Evolutionary conservation across 768 basidiomycete genomes (phyloP), one percentile per base, ranked within the genome.

Genomic region (Pleurotus giganteus): DNA sequence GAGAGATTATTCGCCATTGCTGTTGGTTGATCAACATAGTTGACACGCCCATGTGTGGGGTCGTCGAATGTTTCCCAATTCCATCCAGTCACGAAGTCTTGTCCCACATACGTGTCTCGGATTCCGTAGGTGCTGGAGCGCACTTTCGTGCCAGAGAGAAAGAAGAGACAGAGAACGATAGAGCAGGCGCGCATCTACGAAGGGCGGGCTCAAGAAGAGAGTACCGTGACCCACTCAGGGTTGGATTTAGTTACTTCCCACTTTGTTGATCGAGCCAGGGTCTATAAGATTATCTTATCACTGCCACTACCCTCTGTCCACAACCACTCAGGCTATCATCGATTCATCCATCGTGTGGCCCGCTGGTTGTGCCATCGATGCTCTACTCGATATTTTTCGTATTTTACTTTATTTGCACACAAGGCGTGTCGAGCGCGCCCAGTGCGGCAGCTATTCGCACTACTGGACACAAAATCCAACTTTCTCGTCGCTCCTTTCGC

Each of bases 11-110:
- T 62, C 0, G 46, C 17, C n/a, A 70, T 47, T 0, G 84, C 79
- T 1, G 76, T 74, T 13, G 57, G 47, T 59, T 71, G 58, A 57
- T 77, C 72, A 29, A 85, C 73, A 57, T 83, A 86, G 66, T 85
- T 79, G 55, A 84, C 82, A 47, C 79, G 70, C n/a, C 85, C 85
- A 57, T 85, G 80, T 0, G 85, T 87, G n/a, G 83, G 84, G 62
- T 87, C 85, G 54, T 76, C 61, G 24, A 64, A 51, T 6, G 75
- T 77, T 58, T 81, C 73, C 78, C 78, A 86, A 1, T 61, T 66
- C 71, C 77, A 87, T 4, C 55, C 56, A 17, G 71, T 47, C 55
- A 78, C 70, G 62, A 87, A 87, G 61, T 71, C 69, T 19, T 47
- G 2, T 4, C 70, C 70, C 9, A 60, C 54, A 57, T 57, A 68